Conservation (phyloP, 768 basidiomycete genomes). For the Serendipita sp. region DNA sequence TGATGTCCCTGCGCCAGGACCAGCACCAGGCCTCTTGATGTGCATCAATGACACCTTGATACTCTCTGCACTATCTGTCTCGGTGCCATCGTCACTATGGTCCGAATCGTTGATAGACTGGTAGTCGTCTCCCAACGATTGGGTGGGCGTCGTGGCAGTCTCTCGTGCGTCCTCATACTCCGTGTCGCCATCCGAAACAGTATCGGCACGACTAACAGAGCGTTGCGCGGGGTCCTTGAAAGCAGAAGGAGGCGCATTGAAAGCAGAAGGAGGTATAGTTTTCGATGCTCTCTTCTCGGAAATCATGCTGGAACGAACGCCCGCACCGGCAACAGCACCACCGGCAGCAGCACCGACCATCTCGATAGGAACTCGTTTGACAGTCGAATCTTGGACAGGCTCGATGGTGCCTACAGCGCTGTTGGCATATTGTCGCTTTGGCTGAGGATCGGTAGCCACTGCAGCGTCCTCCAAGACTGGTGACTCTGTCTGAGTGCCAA, state of each 20-base stretch:
- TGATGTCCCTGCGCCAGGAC: neutral
- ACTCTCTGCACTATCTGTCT: constrained; percentile 28
- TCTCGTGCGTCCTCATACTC: constrained; percentile 66
- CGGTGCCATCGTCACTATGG: constrained; percentile 42
- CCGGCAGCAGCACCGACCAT: constrained; percentile 10
- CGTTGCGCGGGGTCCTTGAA: neutral
- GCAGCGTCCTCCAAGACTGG: constrained; percentile 11
- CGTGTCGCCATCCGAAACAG: constrained; percentile 39
- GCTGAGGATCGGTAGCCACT: constrained; percentile 13
- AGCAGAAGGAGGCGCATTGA: neutral
- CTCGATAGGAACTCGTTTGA: constrained; percentile 8
- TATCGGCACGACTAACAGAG: constrained; percentile 26
- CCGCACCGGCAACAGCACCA: neutral
- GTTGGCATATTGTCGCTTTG: constrained; percentile 19
- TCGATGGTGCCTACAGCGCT: constrained; percentile 20
- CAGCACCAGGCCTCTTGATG: constrained; percentile 5
- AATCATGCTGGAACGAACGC: neutral
- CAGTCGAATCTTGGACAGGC: constrained; percentile 13
- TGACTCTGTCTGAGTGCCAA: constrained; percentile 30
- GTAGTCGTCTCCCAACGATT: constrained; percentile 49
- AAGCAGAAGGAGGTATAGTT: too few relatives aligned
- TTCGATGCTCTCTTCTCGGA: constrained; percentile 1
- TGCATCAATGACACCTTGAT: constrained; percentile 45
- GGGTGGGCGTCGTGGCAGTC: constrained; percentile 49
- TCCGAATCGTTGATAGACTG: constrained; percentile 55